Evolutionary conservation across 2,329 filamentous ascomycete genomes (phyloP).

Genomic region (Calcarisporium arbuscula): DNA sequence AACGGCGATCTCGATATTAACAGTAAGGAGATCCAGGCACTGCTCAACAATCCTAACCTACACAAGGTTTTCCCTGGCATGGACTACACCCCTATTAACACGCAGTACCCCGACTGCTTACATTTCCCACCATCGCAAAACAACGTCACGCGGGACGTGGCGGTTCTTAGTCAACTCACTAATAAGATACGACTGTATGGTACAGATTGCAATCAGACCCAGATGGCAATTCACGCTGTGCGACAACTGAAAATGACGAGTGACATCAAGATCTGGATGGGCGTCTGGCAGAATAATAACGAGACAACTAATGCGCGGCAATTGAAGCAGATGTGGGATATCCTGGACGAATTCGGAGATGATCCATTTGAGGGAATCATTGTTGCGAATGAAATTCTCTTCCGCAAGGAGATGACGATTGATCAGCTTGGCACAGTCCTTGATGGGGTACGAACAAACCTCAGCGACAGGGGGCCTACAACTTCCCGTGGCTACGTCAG

Average conservation of each 20-base stretch:
- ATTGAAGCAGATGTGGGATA: constrained; percentile 74
- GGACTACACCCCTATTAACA: constrained; percentile 89
- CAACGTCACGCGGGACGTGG: constrained; percentile 87
- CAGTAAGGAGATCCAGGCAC: constrained; percentile 70
- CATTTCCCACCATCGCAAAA: constrained; percentile 78
- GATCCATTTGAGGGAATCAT: constrained; percentile 76
- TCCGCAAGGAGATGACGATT: constrained; percentile 68
- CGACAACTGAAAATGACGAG: constrained; percentile 63
- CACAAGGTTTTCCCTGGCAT: constrained; percentile 94
- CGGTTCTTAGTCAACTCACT: constrained; percentile 83
- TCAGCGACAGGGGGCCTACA: constrained; percentile 60
- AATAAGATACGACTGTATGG: constrained; percentile 86
- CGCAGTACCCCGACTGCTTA: constrained; percentile 82
- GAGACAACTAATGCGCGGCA: constrained; percentile 78
- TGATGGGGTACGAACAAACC: constrained; percentile 61
- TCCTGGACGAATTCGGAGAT: constrained; percentile 63
- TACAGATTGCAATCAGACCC: constrained; percentile 94
- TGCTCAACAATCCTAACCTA: constrained; percentile 74
- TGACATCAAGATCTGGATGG: constrained; percentile 82
- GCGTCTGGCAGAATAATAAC: constrained; percentile 87
- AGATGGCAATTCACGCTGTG: constrained; percentile 85
- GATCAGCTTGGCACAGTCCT: constrained; percentile 59
- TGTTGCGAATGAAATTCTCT: constrained; percentile 72
- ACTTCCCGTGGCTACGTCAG: constrained; percentile 78
- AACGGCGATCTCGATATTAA: constrained; percentile 69